phyloP scores from a whole-genome alignment of 2,329 filamentous ascomycete genomes.

The Alternaria novae-zelandiae region DNA sequence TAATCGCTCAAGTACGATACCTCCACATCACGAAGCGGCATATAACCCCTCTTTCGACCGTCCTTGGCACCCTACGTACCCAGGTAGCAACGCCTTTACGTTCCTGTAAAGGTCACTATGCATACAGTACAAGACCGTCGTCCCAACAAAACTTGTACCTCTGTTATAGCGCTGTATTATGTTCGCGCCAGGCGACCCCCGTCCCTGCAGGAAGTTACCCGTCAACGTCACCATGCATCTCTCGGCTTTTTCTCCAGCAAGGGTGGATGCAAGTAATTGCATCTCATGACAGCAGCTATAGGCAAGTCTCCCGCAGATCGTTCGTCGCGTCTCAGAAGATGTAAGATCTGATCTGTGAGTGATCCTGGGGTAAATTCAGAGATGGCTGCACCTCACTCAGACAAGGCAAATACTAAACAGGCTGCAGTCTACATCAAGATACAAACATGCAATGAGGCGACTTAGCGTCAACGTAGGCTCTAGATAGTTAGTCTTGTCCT shows the following conservation, averaged over 20 bases:
- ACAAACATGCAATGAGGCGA: background rate
- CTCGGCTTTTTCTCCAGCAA: background rate
- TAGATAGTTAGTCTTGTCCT: background rate
- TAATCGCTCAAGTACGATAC: background rate
- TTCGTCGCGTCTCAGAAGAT: background rate
- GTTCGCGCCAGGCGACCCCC: constrained; percentile 1
- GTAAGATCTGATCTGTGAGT: background rate
- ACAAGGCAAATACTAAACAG: background rate
- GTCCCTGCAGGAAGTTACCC: constrained; percentile 4
- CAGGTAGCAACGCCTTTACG: constrained; percentile 1
- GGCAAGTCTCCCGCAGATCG: background rate
- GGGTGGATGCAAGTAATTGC: constrained; percentile 4
- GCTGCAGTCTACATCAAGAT: background rate
- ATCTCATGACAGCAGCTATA: background rate
- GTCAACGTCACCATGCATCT: constrained; percentile 13
- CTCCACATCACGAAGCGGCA: constrained; percentile 2
- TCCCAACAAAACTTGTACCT: constrained; percentile 10
- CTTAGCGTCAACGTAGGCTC: background rate
- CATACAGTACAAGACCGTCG: constrained; percentile 10
- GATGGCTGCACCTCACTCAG: background rate
- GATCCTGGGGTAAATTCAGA: background rate
- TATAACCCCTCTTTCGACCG: background rate
- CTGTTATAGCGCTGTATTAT: background rate
- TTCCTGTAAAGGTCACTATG: background rate
- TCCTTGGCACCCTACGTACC: background rate